Percentiles rank a stretch among this genome's conserved stretches.
Evolutionary conservation across 2,329 filamentous ascomycete species (phyloP).

Genomic region (Metarhizium anisopliae): DNA sequence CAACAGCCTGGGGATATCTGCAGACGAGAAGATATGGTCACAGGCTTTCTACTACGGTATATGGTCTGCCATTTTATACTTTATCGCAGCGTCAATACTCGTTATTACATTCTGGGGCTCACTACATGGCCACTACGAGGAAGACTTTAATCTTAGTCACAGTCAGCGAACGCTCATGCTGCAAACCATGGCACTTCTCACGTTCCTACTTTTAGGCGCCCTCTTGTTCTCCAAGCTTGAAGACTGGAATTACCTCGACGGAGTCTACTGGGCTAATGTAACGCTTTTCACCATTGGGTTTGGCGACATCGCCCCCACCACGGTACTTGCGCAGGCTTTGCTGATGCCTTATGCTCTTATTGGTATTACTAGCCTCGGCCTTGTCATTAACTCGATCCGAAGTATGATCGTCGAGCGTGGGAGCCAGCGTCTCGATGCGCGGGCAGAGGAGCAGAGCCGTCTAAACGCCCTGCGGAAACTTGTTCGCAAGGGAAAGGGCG

Average conservation of each 20-base stretch:
- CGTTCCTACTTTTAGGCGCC: conserved; percentile 72
- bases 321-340: conserved; percentile 54
- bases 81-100: conserved; percentile 67
- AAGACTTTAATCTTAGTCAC: conserved; percentile 69
- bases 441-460: conserved; percentile 52
- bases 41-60: conserved; percentile 85
- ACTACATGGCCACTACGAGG: conserved; percentile 57
- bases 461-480: conserved; percentile 35
- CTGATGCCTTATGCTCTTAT: conserved; percentile 77
- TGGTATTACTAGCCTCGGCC: conserved; percentile 75
- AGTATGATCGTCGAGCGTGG: conserved; percentile 53
- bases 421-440: conserved; percentile 42
- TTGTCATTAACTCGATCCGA: conserved; percentile 73
- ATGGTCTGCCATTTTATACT: conserved; percentile 71
- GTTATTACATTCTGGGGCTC: conserved; percentile 74
- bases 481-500: conserved; percentile 26
- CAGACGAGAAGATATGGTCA: conserved; percentile 52
- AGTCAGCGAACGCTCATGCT: conserved; percentile 83
- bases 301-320: conserved; percentile 41
- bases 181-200: conserved; percentile 77
- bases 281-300: conserved; percentile 58
- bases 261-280: conserved; percentile 71
- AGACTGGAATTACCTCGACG: conserved; percentile 67
- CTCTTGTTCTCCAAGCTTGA: conserved; percentile 66
- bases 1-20: conserved; percentile 23